Base-by-base conservation (phyloP, 768 basidiomycete genomes). In the Pisolithus albus region DNA sequence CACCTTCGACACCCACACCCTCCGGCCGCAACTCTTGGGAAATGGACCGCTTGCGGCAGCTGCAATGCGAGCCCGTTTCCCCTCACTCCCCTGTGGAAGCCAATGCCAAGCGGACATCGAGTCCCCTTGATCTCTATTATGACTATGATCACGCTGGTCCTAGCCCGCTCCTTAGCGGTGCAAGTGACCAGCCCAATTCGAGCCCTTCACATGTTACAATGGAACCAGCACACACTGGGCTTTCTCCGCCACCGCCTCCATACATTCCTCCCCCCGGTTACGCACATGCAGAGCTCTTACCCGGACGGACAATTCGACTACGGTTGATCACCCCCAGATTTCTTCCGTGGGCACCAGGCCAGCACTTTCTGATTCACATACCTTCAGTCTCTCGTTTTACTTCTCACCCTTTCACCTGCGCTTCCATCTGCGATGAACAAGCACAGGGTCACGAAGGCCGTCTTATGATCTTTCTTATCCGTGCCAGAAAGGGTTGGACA, bases 381-480 rank as follows among this genome's bases (percentile, higher is more conserved):
- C 87, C 88, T 0, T 75, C 75, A 28, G 70, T 91, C 24, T 82
- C 82, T 3, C 70, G 67, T 32, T 72, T 83, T 59, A 76, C 79
- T 23, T 75, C 78, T 4, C 88, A 90, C 59, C 88, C 88, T 2
- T 90, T 88, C 65, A 88, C 88, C 0, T 79, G 78, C 53, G 80
- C 79, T 21, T 80, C 80, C 32, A 70, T 82, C 26, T 81, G 77
- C 56, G 81, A 84, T 50, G 68, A 71, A 47, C 67, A 73, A 56
- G 68, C 69, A 3, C 63, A 61, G 6, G 65, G 68, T n/a, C 71
- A 75, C 45, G 71, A 72, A 39, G 81, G 81, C 18, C 72, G 76
- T 38, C 75, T 76, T 44, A 73, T 90, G 54, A 70, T 85, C 0
- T 75, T 90, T 47, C 74, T 88, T 52, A 73, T 90, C 47, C 83